A percentile compares a stretch with the other conserved stretches of the same genome.
Evolutionary conservation across 352 stramenopile genomes (phyloP).

Genomic region (Ophiocytium majus): DNA sequence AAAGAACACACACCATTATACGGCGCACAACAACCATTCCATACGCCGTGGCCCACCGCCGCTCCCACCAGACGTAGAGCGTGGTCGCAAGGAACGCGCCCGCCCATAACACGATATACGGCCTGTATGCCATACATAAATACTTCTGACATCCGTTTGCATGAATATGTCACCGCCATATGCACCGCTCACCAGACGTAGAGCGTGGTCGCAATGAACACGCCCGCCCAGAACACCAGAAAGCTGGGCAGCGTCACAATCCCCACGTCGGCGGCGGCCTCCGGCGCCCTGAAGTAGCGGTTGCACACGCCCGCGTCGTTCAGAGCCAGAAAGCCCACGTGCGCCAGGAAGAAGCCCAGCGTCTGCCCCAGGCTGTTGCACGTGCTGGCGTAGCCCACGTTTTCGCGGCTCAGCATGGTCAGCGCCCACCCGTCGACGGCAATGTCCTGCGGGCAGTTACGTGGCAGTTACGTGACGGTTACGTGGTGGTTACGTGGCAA

Average conservation of each 20-base stretch:
- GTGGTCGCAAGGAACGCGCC: slow-evolving; percentile 87
- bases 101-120: slow-evolving; percentile 90
- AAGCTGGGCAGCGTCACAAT: slow-evolving; percentile 80
- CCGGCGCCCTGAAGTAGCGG: slow-evolving; percentile 67
- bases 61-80: slow-evolving; percentile 68
- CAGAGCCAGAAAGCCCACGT: slow-evolving; percentile 96
- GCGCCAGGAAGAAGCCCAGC: slow-evolving; percentile 88
- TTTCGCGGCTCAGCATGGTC: slow-evolving; percentile 95
- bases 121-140: not conserved
- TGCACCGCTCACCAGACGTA: slow-evolving; percentile 64
- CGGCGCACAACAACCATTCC: too few relatives aligned
- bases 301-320: slow-evolving; percentile 88
- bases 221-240: slow-evolving; percentile 85
- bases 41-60: too few relatives aligned
- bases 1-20: too few relatives aligned
- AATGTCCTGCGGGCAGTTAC: too few relatives aligned
- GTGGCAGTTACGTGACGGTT: too few relatives aligned
- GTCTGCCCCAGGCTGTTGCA: slow-evolving; percentile 60
- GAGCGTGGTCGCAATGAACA: slow-evolving; percentile 86
- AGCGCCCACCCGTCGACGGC: slow-evolving; percentile 99
- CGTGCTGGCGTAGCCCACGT: slow-evolving; percentile 63
- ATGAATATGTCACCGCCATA: not conserved
- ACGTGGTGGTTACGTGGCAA: too few relatives aligned
- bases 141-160: not conserved
- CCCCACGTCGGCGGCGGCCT: slow-evolving; percentile 59